Evolutionary conservation across 257 asterid species (phyloP).

Genomic region (Solanum rostratum): DNA sequence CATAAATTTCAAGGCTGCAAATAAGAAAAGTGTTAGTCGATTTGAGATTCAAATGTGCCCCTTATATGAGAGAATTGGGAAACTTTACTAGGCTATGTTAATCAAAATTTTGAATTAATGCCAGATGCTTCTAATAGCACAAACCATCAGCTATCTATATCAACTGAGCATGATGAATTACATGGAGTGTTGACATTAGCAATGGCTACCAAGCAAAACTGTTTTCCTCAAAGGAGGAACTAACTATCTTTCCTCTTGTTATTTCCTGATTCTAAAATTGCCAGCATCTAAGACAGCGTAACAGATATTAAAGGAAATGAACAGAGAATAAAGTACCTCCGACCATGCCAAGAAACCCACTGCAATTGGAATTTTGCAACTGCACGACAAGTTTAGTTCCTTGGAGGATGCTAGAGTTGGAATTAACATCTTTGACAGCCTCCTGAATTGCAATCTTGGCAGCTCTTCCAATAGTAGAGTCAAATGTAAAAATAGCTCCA

Average conservation of each 20-base stretch:
- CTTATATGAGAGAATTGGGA: not conserved
- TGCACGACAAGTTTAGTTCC: slow-evolving; percentile 46
- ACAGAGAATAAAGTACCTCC: slow-evolving; percentile 40
- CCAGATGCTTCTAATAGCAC: not conserved
- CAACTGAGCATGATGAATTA: not conserved
- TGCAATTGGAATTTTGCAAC: slow-evolving; percentile 60
- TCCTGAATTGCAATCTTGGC: slow-evolving; percentile 87
- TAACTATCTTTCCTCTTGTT: not conserved
- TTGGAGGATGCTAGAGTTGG: slow-evolving; percentile 49
- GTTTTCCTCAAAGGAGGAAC: not conserved
- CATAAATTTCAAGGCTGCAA: slow-evolving; percentile 36
- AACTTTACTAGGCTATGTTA: not conserved
- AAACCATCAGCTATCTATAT: not conserved
- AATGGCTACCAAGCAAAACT: not conserved
- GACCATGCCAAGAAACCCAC: slow-evolving; percentile 80
- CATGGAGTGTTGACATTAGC: not conserved
- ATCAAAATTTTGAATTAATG: not conserved
- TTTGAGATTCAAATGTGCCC: not conserved
- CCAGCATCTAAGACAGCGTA: not conserved
- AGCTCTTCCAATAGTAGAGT: slow-evolving; percentile 79
- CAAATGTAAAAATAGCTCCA: slow-evolving; percentile 66
- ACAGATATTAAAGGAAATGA: not conserved
- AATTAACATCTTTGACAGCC: slow-evolving; percentile 85
- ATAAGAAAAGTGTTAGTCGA: not conserved
- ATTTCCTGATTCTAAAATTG: not conserved